Evolutionary conservation across 2,329 filamentous ascomycete genomes (phyloP).

Genomic region (Proliferodiscus dingleyae): DNA sequence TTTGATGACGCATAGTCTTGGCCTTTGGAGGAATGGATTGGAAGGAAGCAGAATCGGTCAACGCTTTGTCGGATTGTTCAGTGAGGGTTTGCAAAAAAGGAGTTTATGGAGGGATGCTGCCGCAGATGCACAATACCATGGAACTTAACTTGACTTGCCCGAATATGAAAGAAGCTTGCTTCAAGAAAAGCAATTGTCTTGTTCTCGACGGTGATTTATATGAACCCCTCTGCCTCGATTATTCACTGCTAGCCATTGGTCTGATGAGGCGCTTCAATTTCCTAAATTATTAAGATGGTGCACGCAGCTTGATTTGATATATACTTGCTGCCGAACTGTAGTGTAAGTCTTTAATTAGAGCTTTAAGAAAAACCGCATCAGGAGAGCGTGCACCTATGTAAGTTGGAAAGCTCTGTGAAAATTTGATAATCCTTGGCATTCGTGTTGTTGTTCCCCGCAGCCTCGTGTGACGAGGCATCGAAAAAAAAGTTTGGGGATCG

Average conservation of each 20-base stretch:
- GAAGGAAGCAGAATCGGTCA: slow-evolving; percentile 32
- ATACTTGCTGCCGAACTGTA: too few species aligned
- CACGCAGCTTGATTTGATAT: too few species aligned
- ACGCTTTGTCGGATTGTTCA: slow-evolving; percentile 30
- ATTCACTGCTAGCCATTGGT: too few species aligned
- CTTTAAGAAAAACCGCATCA: too few species aligned
- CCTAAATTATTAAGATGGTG: too few species aligned
- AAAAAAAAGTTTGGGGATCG: slow-evolving; percentile 8
- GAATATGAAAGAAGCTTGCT: slow-evolving; percentile 29
- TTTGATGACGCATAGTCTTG: slow-evolving; percentile 32
- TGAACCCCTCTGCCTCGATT: too few species aligned
- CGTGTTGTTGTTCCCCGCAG: background rate
- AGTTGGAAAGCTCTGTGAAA: background rate
- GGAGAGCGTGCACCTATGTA: too few species aligned
- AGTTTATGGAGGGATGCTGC: slow-evolving; percentile 29
- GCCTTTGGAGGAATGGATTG: slow-evolving; percentile 31
- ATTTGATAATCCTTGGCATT: background rate
- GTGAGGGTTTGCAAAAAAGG: slow-evolving; percentile 29
- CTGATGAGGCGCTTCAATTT: too few species aligned
- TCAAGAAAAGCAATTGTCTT: slow-evolving; percentile 11
- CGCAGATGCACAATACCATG: slow-evolving; percentile 29
- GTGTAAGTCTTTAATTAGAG: too few species aligned
- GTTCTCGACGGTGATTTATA: slow-evolving; percentile 4
- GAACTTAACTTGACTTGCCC: slow-evolving; percentile 28
- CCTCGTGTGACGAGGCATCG: background rate